Base-by-base conservation (phyloP, 2,329 filamentous ascomycete species). In the Colletotrichum karsti region DNA sequence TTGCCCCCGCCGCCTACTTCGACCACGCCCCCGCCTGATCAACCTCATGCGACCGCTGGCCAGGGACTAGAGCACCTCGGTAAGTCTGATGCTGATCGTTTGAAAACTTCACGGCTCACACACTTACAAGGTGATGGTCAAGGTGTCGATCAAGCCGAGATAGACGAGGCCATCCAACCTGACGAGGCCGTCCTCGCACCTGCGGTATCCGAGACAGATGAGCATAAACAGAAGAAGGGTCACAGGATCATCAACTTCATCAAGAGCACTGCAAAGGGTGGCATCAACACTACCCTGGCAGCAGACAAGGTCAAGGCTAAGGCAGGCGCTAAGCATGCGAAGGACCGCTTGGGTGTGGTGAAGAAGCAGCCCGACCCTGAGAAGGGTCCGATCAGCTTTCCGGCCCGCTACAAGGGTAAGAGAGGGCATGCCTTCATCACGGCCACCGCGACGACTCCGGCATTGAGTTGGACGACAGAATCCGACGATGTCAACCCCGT, bases 301-400 rank as follows among this genome's bases (percentile, higher is more conserved):
- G 88, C 91, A 1, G 93, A 96, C 77, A 90, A 87, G 30, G 82
- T 92, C 10, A 91, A 91, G 73, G 93, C 93, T 12, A 88, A 88
- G 0, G 83, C 86, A 1, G 89, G 87, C 4, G 86, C 84, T 13
- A 79, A 82, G 12, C 86, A 88, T 46, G 92, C 93, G 2, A 91
- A 89, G 73, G 88, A 94, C 62, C 85, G 93, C 3, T 83, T 95
- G 0, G 92, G 93, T 7, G 92, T 92, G 2, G 83, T 96, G 1
- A 83, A 81, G 8, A 74, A 79, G 28, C 22, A 57, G 4, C 77
- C 80, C 10, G 74, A 81, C 7, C 80, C 84, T 1, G 77, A 82
- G 1, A 84, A 87, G 0, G 93, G 94, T 0, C 94, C 94, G 0
- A 84, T 94, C 0, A 90, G 91, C n/a, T 97, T 96, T 80, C 90